Conservation (phyloP, 768 basidiomycete genomes). For the Grammothele lineata region DNA sequence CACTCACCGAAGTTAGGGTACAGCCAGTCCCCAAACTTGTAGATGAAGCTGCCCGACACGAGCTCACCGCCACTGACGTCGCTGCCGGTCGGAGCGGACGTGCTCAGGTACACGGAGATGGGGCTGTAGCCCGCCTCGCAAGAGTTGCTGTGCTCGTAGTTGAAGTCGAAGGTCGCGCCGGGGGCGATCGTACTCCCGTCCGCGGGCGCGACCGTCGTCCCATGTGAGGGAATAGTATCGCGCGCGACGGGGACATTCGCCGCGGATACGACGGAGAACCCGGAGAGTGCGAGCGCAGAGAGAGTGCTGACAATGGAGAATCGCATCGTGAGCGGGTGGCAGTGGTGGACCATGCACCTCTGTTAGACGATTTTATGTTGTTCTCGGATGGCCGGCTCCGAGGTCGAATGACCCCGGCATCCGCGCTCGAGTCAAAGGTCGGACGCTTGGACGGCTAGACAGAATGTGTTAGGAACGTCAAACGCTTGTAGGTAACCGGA, state of each 20-base stretch:
- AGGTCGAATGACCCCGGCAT: too few relatives aligned
- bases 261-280: conserved; percentile 5
- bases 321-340: background rate
- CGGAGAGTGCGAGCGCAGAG: conserved; percentile 2
- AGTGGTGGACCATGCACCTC: too few relatives aligned
- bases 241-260: conserved; percentile 4
- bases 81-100: conserved; percentile 2
- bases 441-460: too few relatives aligned
- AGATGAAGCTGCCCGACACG: conserved; percentile 13
- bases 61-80: conserved; percentile 12
- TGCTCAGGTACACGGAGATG: conserved; percentile 15
- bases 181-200: conserved; percentile 8
- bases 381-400: too few relatives aligned
- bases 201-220: conserved; percentile 9
- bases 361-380: too few relatives aligned
- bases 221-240: conserved; percentile 9
- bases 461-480: too few relatives aligned
- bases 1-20: conserved; percentile 18
- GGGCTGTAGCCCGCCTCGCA: conserved; percentile 19
- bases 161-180: conserved; percentile 13
- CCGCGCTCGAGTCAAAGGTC: too few relatives aligned
- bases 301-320: background rate
- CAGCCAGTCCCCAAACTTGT: conserved; percentile 17
- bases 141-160: conserved; percentile 12
- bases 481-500: too few relatives aligned